Conservation (phyloP, 2,329 filamentous ascomycete species). For the Herpotrichia juniperi region DNA sequence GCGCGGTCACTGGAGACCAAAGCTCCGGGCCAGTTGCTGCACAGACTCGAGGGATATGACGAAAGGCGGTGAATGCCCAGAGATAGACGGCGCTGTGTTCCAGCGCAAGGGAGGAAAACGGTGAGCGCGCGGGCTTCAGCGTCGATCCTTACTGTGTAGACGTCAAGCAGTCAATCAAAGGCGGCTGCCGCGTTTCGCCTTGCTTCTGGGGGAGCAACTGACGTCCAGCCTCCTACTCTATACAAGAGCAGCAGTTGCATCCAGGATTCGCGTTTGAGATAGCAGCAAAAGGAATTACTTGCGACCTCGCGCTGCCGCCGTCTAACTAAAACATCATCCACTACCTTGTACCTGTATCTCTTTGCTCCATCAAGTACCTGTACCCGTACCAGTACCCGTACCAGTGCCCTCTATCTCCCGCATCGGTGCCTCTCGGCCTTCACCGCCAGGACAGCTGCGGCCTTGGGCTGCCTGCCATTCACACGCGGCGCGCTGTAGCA, state of each 20-base stretch:
- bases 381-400: too few relatives aligned
- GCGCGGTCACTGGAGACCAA: constrained; percentile 10
- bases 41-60: constrained; percentile 20
- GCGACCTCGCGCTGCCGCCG: background rate
- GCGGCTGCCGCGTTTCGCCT: background rate
- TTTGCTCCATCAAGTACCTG: background rate
- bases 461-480: constrained; percentile 35
- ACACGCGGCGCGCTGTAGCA: constrained; percentile 23
- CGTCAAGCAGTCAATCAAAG: constrained; percentile 1
- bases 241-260: background rate
- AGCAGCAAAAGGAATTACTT: too few relatives aligned
- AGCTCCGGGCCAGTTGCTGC: constrained; percentile 14
- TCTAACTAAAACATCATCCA: background rate
- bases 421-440: background rate
- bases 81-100: constrained; percentile 16
- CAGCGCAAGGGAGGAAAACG: constrained; percentile 11
- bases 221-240: background rate
- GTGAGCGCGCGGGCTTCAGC: constrained; percentile 1
- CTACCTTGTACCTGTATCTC: background rate
- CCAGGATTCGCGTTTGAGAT: background rate
- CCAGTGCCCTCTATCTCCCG: background rate
- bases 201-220: background rate
- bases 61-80: constrained; percentile 22
- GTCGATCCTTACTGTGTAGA: too few relatives aligned
- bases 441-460: background rate